phyloP scores from a whole-genome alignment of 306 rosid species.

The Betula pendula region DNA sequence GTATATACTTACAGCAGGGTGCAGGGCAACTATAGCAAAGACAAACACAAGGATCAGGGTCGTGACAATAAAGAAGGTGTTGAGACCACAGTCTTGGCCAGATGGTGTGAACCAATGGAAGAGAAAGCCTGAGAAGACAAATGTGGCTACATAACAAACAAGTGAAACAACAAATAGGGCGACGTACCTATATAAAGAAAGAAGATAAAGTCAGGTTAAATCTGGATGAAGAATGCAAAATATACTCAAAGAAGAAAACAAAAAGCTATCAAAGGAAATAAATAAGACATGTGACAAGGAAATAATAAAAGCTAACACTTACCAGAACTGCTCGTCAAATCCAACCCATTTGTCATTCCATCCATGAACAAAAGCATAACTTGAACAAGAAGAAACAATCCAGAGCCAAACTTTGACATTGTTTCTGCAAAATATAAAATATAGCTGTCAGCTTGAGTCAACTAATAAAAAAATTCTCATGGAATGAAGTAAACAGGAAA shows the following conservation, averaged over 20 bases:
- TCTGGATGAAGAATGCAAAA: constrained; percentile 10
- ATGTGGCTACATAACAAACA: constrained; percentile 74
- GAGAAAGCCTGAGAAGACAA: constrained; percentile 84
- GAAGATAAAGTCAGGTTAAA: constrained; percentile 16
- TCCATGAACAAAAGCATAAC: constrained; percentile 92
- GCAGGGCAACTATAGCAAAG: constrained; percentile 83
- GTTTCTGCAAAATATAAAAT: constrained; percentile 52
- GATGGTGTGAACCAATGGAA: constrained; percentile 90
- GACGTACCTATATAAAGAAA: constrained; percentile 58
- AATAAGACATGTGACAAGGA: neutral
- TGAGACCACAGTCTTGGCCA: constrained; percentile 95
- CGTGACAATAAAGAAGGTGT: constrained; percentile 79
- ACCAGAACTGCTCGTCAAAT: constrained; percentile 95
- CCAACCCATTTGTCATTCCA: constrained; percentile 99
- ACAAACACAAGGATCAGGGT: constrained; percentile 62
- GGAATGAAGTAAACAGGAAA: neutral
- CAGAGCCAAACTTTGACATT: constrained; percentile 90
- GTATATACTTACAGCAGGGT: constrained; percentile 81
- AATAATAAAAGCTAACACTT: constrained; percentile 39
- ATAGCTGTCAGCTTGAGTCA: constrained; percentile 2
- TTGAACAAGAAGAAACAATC: constrained; percentile 96
- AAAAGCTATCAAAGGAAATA: constrained; percentile 4
- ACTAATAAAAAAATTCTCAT: neutral
- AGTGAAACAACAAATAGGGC: constrained; percentile 91
- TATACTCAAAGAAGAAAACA: constrained; percentile 5